Base-by-base conservation (phyloP, 1,284 basidiomycete genomes). In the Amanita bisporigera region DNA sequence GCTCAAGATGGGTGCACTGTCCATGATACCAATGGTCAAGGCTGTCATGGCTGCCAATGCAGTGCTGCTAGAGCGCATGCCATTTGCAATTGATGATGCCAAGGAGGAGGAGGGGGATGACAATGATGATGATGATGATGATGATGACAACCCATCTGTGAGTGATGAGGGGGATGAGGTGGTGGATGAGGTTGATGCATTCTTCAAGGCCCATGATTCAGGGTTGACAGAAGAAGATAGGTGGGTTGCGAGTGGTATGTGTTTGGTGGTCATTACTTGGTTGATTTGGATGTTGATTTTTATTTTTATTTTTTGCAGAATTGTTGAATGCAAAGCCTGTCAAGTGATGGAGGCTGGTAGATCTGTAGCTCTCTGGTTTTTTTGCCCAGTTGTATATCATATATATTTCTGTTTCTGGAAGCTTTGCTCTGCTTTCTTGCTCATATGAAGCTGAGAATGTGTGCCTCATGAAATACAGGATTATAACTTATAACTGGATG, bases 51-150 rank as follows among this genome's bases (percentile, higher is more conserved):
- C 90, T 1, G 93, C 93, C 26, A 92, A 91, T 67, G 90, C 92
- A 60, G 93, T 93, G 12, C 84, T 96, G 52, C 91, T 96, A 90
- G 93, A 97, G 75, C 84, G 96, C 61, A 95, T 93, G 43, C 91
- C 92, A 69, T 98, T 98, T 78, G 95, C 95, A 3, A 97, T 97
- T 72, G 96, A 98, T 76, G 94, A 96, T 77, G 94, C 91, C 6
- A 91, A 90, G 66, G 93, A 95, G 72, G 92, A 91, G 19, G 91
- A 94, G 57, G 89, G n/a, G n/a, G n/a, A n/a, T n/a, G n/a, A n/a
- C n/a, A n/a, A n/a, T n/a, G n/a, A n/a, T n/a, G n/a, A n/a, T 21
- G 86, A 86, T 38, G 83, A 76, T n/a, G 84, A 82, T 38, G 86
- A 78, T 21, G 82, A 80, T 62, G 87, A 85, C 65, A 91, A 95